These are phyloP conservation scores for Suillus ampliporus DNA, from an alignment of 768 basidiomycete genomes.

Conservation along the genomic window DNA sequence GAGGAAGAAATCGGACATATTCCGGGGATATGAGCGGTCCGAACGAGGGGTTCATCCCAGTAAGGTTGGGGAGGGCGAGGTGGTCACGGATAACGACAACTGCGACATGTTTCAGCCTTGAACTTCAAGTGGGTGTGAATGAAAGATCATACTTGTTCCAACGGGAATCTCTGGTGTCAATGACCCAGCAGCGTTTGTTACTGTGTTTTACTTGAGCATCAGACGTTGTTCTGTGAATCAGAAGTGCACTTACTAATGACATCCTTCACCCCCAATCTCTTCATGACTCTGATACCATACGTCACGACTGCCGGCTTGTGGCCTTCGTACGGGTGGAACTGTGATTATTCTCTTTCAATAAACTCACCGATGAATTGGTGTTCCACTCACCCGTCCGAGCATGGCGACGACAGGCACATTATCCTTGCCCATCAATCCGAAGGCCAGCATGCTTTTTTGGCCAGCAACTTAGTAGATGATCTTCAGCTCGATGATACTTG, in stretches of 20 bases:
- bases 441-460: slow-evolving; percentile 80
- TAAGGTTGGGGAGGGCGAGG: slow-evolving; percentile 77
- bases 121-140: not conserved
- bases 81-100: slow-evolving; percentile 89
- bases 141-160: slow-evolving; percentile 72
- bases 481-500: not conserved
- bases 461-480: slow-evolving; percentile 63
- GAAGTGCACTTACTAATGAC: slow-evolving; percentile 66
- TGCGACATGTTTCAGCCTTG: slow-evolving; percentile 34
- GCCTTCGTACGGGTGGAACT: slow-evolving; percentile 92
- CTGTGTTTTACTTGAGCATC: slow-evolving; percentile 41
- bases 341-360: not conserved
- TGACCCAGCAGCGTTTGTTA: slow-evolving; percentile 89
- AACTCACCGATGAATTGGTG: not conserved
- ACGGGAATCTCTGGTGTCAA: slow-evolving; percentile 75
- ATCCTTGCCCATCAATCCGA: slow-evolving; percentile 71
- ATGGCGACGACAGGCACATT: slow-evolving; percentile 87
- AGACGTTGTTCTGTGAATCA: not conserved
- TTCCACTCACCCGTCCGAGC: slow-evolving; percentile 73
- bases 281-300: slow-evolving; percentile 83
- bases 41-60: slow-evolving; percentile 80
- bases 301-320: slow-evolving; percentile 70
- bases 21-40: slow-evolving; percentile 66
- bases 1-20: slow-evolving; percentile 79
- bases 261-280: slow-evolving; percentile 73